Base-by-base conservation (phyloP, 371 early-diverging fungal species). In the Dinochytrium kinnereticum region DNA sequence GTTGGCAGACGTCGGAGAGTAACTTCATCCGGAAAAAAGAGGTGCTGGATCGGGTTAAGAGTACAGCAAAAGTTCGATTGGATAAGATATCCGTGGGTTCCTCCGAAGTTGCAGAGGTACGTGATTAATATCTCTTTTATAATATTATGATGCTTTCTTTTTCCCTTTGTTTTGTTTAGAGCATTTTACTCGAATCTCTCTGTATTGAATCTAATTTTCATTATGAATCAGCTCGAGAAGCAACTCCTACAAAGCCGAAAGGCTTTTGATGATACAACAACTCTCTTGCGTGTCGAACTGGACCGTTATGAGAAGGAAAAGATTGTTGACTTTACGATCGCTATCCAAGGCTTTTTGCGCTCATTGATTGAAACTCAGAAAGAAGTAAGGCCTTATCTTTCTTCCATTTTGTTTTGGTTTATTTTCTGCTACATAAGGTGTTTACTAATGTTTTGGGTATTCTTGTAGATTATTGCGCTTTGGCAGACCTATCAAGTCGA, bases 221-320 rank as follows among this genome's bases (percentile, higher is more conserved):
- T 19, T 1, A 19, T 10, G 3, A 44, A 57, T 21, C 73, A 89
- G 77, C 81, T 86, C 34, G 90, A 90, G 69, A 81, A 82, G 57
- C 86, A 85, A 40, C 85, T 88, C 30, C 85, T 84, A 69, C 83
- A 85, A 33, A 79, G 81, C 37, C 79, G 86, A 51, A 83, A 84
- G 36, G 92, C 90, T 21, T 95, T 92, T 80, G 88, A 92, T 21
- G 90, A 91, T 64, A 90, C 93, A 15, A 88, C 93, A 2, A 85
- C 84, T 59, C 69, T 90, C 40, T 86, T 96, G 61, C 87, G 88
- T 64, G 83, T 79, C 34, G 97, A 96, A 79, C 77, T 96, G 44
- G 93, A 91, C 71, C 87, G 94, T 28, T 94, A 95, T 77, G 96
- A 96, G 77, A 85, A 85, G n/a, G 91, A 92, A 39, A 93, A 93